A percentile compares a stretch with the other conserved stretches of the same genome.
Evolutionary conservation across 192 early-diverging fungal genomes (phyloP).

Genomic region (Coemansia umbellata): DNA sequence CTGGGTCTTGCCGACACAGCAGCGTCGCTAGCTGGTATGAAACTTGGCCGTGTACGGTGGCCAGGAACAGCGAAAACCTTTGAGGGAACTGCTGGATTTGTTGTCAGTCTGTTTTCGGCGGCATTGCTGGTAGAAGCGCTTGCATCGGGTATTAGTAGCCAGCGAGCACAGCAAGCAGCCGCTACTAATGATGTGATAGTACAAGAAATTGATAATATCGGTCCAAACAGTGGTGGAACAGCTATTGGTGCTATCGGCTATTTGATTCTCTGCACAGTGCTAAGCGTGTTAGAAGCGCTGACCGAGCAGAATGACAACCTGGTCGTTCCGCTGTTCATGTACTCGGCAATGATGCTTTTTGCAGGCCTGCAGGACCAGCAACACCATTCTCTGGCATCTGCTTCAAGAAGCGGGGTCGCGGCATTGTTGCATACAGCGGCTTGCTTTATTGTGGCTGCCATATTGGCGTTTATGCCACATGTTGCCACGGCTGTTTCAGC

Average conservation of each 20-base stretch:
- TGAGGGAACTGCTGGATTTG: conserved; percentile 80
- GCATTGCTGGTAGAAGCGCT: conserved; percentile 3
- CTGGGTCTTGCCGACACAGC: conserved; percentile 89
- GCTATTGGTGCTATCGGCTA: neutral
- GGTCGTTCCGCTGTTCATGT: conserved; percentile 77
- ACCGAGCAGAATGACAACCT: conserved; percentile 96
- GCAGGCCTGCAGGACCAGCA: too few relatives aligned
- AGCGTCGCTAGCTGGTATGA: conserved; percentile 82
- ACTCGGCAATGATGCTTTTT: conserved; percentile 23
- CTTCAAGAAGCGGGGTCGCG: too few relatives aligned
- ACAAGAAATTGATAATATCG: too few relatives aligned
- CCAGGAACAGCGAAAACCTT: conserved; percentile 72
- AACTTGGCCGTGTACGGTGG: conserved; percentile 71
- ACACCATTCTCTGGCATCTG: too few relatives aligned
- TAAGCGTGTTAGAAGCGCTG: conserved; percentile 77
- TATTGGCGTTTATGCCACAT: neutral
- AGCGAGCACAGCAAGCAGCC: too few relatives aligned
- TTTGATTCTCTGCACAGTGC: conserved; percentile 15
- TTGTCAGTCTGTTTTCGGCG: conserved; percentile 55
- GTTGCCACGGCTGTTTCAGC: too few relatives aligned
- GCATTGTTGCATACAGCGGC: too few relatives aligned
- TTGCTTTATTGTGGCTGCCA: neutral
- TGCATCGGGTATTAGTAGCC: neutral
- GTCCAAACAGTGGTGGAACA: neutral
- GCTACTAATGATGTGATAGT: too few relatives aligned